Conservation (phyloP, 306 rosid species). For the Castanea mollissima region DNA sequence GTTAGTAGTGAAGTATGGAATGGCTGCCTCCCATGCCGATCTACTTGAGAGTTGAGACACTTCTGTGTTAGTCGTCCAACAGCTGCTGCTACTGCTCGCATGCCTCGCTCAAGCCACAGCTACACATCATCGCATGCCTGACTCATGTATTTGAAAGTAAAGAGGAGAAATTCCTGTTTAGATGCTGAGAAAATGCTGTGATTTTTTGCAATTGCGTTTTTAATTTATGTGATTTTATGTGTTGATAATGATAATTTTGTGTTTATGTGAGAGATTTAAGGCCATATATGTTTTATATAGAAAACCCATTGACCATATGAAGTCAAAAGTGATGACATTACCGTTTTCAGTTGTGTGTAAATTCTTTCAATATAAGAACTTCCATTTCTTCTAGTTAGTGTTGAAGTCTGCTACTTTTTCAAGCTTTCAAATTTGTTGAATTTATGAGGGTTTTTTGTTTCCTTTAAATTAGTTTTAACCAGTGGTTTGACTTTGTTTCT, state of each 20-base stretch:
- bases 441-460: not conserved
- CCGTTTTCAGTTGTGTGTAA: constrained; percentile 20
- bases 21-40: not conserved
- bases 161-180: too few relatives aligned
- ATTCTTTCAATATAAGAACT: constrained; percentile 12
- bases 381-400: constrained; percentile 15
- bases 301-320: constrained; percentile 9
- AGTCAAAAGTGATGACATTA: constrained; percentile 8
- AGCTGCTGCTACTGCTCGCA: too few relatives aligned
- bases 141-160: too few relatives aligned
- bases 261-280: too few relatives aligned
- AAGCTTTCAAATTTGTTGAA: constrained; percentile 23
- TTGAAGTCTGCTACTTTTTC: constrained; percentile 8
- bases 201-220: too few relatives aligned
- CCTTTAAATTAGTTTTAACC: not conserved
- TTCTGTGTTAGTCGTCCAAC: too few relatives aligned
- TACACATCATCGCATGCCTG: too few relatives aligned
- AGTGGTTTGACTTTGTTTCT: constrained; percentile 7
- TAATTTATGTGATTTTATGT: too few relatives aligned
- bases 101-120: too few relatives aligned
- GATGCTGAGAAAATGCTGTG: too few relatives aligned
- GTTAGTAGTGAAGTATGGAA: constrained; percentile 58
- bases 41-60: too few relatives aligned
- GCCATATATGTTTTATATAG: not conserved
- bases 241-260: too few relatives aligned